Percentiles rank a stretch among this genome's conserved stretches.
Conservation (phyloP, 2,329 filamentous ascomycete genomes). For the Akanthomyces uredinophilus region DNA sequence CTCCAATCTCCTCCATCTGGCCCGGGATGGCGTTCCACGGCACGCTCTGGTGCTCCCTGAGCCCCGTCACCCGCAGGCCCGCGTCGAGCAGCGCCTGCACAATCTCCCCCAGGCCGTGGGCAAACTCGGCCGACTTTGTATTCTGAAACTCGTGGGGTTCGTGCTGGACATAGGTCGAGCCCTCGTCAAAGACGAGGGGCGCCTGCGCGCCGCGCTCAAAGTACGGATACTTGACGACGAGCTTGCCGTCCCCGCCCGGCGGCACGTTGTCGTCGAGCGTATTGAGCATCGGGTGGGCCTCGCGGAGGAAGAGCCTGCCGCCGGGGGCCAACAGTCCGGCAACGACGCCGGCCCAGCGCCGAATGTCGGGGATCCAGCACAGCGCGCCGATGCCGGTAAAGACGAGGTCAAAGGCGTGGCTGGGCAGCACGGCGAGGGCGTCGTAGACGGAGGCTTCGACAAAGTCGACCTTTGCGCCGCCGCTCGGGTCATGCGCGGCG, state of each 20-base stretch:
- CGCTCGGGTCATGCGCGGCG: conserved; percentile 3
- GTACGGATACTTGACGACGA: conserved; percentile 16
- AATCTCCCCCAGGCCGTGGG: conserved; percentile 18
- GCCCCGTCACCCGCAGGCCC: conserved; percentile 12
- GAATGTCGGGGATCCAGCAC: conserved; percentile 16
- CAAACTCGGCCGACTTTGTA: conserved; percentile 14
- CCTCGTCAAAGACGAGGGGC: conserved; percentile 5
- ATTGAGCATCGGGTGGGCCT: conserved; percentile 16
- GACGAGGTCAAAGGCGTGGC: conserved; percentile 15
- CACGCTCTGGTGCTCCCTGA: conserved; percentile 17
- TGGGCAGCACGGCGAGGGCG: neutral
- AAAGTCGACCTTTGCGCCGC: conserved; percentile 15
- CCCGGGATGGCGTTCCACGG: conserved; percentile 13
- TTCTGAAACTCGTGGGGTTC: conserved; percentile 8
- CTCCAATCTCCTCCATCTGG: conserved; percentile 11
- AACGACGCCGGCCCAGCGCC: conserved; percentile 16
- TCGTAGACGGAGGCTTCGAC: conserved; percentile 17
- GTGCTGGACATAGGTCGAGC: conserved; percentile 14
- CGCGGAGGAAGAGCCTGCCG: conserved; percentile 16
- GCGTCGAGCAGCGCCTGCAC: conserved; percentile 16
- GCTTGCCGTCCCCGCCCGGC: neutral
- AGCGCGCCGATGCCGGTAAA: conserved; percentile 18
- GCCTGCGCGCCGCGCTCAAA: conserved; percentile 16
- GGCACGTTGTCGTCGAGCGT: conserved; percentile 12
- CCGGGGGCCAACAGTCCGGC: conserved; percentile 15